phyloP scores from a whole-genome alignment of 352 stramenopile species.

The Salisapilia sapeloensis region DNA sequence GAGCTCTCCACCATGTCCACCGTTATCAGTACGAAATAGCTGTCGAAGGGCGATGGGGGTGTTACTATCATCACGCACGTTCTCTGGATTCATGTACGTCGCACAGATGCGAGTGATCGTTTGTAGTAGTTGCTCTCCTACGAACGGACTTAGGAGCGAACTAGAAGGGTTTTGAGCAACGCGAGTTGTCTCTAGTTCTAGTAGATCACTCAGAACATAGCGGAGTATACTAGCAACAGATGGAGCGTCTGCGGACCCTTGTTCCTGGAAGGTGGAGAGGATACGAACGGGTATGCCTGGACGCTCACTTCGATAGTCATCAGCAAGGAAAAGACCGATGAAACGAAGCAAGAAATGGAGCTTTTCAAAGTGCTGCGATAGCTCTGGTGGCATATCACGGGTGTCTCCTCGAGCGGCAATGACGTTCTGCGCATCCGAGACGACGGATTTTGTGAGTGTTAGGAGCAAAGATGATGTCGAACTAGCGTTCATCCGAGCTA shows the following conservation, averaged over 20 bases:
- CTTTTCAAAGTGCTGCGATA: conserved; percentile 62
- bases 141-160: conserved; percentile 49
- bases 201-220: conserved; percentile 45
- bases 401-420: conserved; percentile 20
- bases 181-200: conserved; percentile 47
- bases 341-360: conserved; percentile 72
- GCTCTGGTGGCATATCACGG: conserved; percentile 26
- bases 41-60: conserved; percentile 30
- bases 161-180: conserved; percentile 38
- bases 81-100: conserved; percentile 49
- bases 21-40: conserved; percentile 43
- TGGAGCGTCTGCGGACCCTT: conserved; percentile 1
- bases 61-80: conserved; percentile 14
- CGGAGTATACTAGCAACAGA: conserved; percentile 40
- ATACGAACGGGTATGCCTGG: conserved; percentile 49
- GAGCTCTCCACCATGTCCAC: conserved; percentile 28
- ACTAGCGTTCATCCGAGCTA: conserved; percentile 43
- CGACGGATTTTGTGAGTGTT: conserved; percentile 41
- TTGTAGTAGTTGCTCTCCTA: conserved; percentile 55
- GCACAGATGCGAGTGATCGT: conserved; percentile 58
- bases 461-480: conserved; percentile 33
- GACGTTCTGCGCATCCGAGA: conserved; percentile 22
- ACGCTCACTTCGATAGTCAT: conserved; percentile 61
- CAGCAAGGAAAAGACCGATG: conserved; percentile 47
- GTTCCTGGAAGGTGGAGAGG: conserved; percentile 14